A percentile compares a stretch with the other conserved stretches of the same genome.
Evolutionary conservation across 495 filamentous ascomycete species (phyloP).

Genomic region (Aspergillus bertholletiae): DNA sequence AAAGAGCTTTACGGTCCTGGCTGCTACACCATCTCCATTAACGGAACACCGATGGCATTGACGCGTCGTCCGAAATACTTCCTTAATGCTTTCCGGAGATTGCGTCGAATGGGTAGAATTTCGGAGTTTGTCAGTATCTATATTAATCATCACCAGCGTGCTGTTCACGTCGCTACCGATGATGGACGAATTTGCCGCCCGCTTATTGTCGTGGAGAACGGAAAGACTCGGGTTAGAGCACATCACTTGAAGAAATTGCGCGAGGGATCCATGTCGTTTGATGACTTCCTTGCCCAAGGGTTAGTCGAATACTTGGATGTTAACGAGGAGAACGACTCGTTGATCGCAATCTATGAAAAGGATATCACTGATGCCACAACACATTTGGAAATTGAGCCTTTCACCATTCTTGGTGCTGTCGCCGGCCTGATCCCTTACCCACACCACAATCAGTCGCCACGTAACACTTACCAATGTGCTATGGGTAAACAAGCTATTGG

Average conservation of each 20-base stretch:
- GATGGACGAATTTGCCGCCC: constrained; percentile 95
- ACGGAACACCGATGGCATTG: constrained; percentile 86
- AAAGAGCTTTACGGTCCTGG: constrained; percentile 78
- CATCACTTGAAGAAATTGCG: constrained; percentile 75
- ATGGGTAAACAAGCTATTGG: constrained; percentile 99
- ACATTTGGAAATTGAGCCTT: constrained; percentile 96
- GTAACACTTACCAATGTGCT: constrained; percentile 99
- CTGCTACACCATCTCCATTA: constrained; percentile 89
- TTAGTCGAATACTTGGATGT: constrained; percentile 96
- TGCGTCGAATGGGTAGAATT: constrained; percentile 81
- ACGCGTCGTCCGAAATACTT: constrained; percentile 82
- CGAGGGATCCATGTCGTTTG: constrained; percentile 78
- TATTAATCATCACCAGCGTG: constrained; percentile 86
- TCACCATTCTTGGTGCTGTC: constrained; percentile 95
- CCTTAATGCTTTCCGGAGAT: constrained; percentile 72
- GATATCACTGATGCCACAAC: constrained; percentile 78
- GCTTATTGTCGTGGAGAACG: constrained; percentile 87
- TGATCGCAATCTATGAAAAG: constrained; percentile 84
- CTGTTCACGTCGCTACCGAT: constrained; percentile 93
- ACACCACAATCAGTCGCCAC: constrained; percentile 97
- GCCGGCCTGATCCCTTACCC: constrained; percentile 96
- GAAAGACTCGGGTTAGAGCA: constrained; percentile 70
- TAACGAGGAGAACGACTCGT: constrained; percentile 95
- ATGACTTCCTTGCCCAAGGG: constrained; percentile 84
- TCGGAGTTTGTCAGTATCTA: constrained; percentile 95